Evolutionary conservation across 2,329 filamentous ascomycete genomes (phyloP).

Genomic region (Cercospora sp.): DNA sequence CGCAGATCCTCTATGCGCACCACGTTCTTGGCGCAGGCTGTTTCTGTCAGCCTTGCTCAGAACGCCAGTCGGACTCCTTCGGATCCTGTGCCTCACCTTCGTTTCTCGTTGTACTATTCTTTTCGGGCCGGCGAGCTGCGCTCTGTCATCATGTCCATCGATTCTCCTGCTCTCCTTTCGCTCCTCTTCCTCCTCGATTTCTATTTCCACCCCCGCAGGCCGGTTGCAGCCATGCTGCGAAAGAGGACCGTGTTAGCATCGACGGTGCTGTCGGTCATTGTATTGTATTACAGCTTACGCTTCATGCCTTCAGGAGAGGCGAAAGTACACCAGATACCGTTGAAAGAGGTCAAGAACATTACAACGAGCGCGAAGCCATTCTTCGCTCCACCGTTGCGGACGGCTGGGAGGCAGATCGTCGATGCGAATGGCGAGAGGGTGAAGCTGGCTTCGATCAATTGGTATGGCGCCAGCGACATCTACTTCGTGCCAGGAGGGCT

Average conservation of each 20-base stretch:
- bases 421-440: slow-evolving; percentile 59
- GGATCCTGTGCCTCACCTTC: slow-evolving; percentile 14
- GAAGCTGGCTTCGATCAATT: slow-evolving; percentile 66
- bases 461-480: slow-evolving; percentile 70
- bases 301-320: slow-evolving; percentile 29
- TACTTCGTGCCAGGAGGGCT: slow-evolving; percentile 65
- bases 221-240: slow-evolving; percentile 22
- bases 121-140: slow-evolving; percentile 13
- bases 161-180: slow-evolving; percentile 17
- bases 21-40: slow-evolving; percentile 12
- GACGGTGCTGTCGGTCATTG: slow-evolving; percentile 18
- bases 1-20: slow-evolving; percentile 15
- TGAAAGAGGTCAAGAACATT: slow-evolving; percentile 19
- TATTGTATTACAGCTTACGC: slow-evolving; percentile 32
- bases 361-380: slow-evolving; percentile 17
- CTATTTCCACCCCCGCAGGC: slow-evolving; percentile 20
- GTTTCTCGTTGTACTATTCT: slow-evolving; percentile 5
- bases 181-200: slow-evolving; percentile 18
- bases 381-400: slow-evolving; percentile 60
- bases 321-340: slow-evolving; percentile 16
- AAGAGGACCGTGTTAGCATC: slow-evolving; percentile 20
- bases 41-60: slow-evolving; percentile 7
- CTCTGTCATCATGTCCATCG: slow-evolving; percentile 13
- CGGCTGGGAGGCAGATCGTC: slow-evolving; percentile 61
- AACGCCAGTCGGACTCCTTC: slow-evolving; percentile 13